Percentiles rank a stretch among this genome's conserved stretches.
These are phyloP conservation scores for Vitis riparia DNA, from an alignment of 164 flowering plant genomes.

Conservation along the genomic window DNA sequence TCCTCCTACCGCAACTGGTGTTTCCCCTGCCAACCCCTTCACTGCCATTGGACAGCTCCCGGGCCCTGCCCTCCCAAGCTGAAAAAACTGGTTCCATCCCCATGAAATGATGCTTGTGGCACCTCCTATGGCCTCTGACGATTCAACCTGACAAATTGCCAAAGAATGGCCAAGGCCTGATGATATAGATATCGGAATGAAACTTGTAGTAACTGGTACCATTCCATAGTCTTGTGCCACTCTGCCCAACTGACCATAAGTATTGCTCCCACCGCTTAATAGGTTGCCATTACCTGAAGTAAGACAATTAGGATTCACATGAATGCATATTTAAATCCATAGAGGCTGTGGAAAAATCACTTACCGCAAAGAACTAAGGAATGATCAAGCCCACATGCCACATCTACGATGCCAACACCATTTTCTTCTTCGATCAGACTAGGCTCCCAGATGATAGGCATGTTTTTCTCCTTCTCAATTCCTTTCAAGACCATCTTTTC, in stretches of 20 bases:
- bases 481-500: conserved; percentile 65
- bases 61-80: conserved; percentile 67
- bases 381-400: conserved; percentile 93
- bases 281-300: conserved; percentile 63
- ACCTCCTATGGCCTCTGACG: conserved; percentile 14
- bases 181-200: conserved; percentile 46
- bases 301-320: neutral
- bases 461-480: conserved; percentile 71
- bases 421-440: conserved; percentile 50
- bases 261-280: conserved; percentile 78
- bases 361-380: conserved; percentile 77
- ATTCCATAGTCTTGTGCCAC: conserved; percentile 37
- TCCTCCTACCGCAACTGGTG: conserved; percentile 48
- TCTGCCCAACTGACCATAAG: conserved; percentile 84
- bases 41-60: conserved; percentile 47
- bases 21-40: conserved; percentile 35
- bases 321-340: neutral
- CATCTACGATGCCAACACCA: conserved; percentile 55
- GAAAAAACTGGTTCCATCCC: conserved; percentile 83
- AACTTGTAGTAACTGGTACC: conserved; percentile 48
- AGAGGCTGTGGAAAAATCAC: conserved; percentile 15
- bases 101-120: conserved; percentile 45
- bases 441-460: conserved; percentile 95
- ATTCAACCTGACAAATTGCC: conserved; percentile 47
- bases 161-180: conserved; percentile 91